Conservation (phyloP, 805 yeast species). For the Wickerhamomyces ciferrii region DNA sequence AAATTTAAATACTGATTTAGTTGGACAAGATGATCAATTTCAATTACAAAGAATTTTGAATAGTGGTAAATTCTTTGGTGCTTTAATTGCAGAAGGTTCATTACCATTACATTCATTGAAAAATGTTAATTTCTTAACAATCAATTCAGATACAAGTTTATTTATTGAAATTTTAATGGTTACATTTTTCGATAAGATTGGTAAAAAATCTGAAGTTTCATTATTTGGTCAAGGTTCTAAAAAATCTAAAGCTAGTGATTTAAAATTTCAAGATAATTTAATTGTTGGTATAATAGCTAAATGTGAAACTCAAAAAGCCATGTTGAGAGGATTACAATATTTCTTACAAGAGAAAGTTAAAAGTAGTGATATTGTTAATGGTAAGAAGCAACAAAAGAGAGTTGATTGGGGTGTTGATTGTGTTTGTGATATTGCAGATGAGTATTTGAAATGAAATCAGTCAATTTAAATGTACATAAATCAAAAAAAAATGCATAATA, state of each 20-base stretch:
- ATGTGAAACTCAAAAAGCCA: conserved; percentile 50
- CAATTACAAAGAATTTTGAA: conserved; percentile 59
- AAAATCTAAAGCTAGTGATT: conserved; percentile 27
- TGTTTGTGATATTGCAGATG: conserved; percentile 48
- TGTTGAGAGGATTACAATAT: conserved; percentile 63
- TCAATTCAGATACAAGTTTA: conserved; percentile 53
- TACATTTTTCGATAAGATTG: conserved; percentile 59
- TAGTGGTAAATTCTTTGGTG: conserved; percentile 78
- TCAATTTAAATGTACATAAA: background rate
- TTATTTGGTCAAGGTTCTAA: conserved; percentile 23
- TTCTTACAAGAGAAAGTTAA: conserved; percentile 46
- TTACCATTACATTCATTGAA: conserved; percentile 70
- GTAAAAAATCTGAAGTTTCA: conserved; percentile 49
- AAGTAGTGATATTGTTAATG: conserved; percentile 41
- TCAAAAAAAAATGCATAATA: too few relatives aligned
- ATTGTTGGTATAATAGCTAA: conserved; percentile 46
- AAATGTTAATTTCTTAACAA: conserved; percentile 64
- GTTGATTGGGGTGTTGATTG: conserved; percentile 64
- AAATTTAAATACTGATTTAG: conserved; percentile 22
- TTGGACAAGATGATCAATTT: conserved; percentile 45
- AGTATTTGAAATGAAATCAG: conserved; percentile 22
- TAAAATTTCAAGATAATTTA: conserved; percentile 40
- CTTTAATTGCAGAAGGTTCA: conserved; percentile 64
- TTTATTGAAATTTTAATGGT: conserved; percentile 74
- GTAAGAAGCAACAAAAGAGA: conserved; percentile 50